Base-by-base conservation (phyloP, 345 rosid genomes). In the Aquilaria yunnanensis region DNA sequence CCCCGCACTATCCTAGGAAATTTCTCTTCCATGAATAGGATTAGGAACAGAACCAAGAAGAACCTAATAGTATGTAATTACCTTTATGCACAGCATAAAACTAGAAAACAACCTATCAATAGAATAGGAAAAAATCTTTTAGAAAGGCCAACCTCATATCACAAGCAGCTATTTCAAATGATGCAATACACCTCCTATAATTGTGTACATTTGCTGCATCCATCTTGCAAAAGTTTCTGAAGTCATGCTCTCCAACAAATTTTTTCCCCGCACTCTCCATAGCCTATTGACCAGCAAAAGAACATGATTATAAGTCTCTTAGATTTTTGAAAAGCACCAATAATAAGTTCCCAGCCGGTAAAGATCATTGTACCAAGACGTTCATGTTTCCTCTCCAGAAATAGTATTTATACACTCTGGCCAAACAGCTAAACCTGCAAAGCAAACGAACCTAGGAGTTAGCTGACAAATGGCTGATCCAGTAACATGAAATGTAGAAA, bases 171-270 rank as follows among this genome's bases (percentile, higher is more conserved):
- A 90, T 77, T 63, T 80, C 85, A 74, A 93, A 86, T 63, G 81
- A 83, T 29, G 85, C 74, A 61, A 90, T 67, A 69, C 71, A 70
- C 23, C 95, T 86, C 62, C 71, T 79, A 68, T 85, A 90, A 75
- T 78, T 77, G 73, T 90, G 97, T 52, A 90, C 96, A 69, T 93
- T 90, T 59, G 73, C 82, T 14, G 89, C 98, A 71, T 93, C 98
- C 97, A 90, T 90, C 88, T 93, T 90, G 68, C 98, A 90, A 53
- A 93, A 93, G 77, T 88, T 93, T 59, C 90, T 79, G 83, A 90
- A 93, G 72, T 93, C 94, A 64, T 93, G 97, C 56, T 88, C 95
- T 59, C 97, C 97, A 8, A 93, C 50, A 59, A 93, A 81, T 75
- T 86, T 93, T 75, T 83, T 80, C 23, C 92, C 87, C 3, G 92